A percentile compares a stretch with the other conserved stretches of the same genome.
phyloP scores from a whole-genome alignment of 2,329 filamentous ascomycete species.

The Nemania sp. region DNA sequence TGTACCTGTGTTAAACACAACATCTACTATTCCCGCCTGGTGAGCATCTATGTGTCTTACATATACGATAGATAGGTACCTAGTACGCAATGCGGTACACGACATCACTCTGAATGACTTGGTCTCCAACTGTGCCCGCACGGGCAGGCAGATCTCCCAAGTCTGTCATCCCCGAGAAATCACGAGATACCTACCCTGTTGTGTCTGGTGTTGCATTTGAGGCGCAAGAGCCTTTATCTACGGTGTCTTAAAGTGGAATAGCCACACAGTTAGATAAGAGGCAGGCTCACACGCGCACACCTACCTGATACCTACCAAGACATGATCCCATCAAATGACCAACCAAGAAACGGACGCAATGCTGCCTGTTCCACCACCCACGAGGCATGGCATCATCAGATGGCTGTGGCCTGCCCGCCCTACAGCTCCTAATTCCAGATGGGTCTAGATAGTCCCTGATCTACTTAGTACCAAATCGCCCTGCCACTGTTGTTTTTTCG shows the following conservation, averaged over 20 bases:
- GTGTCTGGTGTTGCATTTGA: not conserved
- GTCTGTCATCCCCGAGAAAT: conserved; percentile 9
- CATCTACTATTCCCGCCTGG: too few relatives aligned
- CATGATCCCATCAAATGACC: conserved; percentile 16
- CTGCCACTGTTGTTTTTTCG: not conserved
- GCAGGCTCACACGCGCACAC: conserved; percentile 3
- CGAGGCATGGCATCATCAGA: not conserved
- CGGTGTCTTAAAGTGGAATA: not conserved
- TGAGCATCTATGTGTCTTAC: too few relatives aligned
- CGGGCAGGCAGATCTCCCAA: not conserved
- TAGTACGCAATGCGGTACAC: too few relatives aligned
- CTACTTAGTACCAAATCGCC: not conserved
- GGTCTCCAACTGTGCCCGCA: too few relatives aligned
- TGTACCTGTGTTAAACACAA: too few relatives aligned
- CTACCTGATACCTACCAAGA: not conserved
- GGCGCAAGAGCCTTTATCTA: not conserved
- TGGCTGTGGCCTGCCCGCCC: not conserved
- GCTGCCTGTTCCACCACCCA: conserved; percentile 1
- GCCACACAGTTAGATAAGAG: not conserved
- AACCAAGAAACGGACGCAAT: conserved; percentile 4
- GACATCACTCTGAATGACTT: too few relatives aligned
- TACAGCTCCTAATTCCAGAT: not conserved
- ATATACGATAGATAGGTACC: too few relatives aligned
- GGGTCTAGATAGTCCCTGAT: too few relatives aligned
- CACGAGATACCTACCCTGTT: not conserved